Conservation (phyloP, 78 protist species). For the Tieghemostelium lacteum region DNA sequence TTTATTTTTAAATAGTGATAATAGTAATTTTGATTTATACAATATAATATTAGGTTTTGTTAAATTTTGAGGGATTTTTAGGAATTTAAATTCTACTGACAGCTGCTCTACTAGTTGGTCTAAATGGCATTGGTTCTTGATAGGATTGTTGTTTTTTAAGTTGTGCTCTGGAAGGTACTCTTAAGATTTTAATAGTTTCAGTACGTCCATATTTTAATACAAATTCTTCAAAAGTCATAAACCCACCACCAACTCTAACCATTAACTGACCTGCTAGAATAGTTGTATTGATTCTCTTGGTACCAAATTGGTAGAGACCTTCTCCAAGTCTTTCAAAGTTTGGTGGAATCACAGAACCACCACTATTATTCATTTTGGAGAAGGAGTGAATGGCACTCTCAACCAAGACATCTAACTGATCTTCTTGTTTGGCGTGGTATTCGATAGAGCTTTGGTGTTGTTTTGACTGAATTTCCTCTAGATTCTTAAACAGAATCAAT, state of each 20-base stretch:
- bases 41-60: no score
- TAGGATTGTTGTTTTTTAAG: background rate
- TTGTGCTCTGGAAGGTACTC: background rate
- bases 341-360: constrained; percentile 7
- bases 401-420: constrained; percentile 29
- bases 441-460: background rate
- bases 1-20: no score
- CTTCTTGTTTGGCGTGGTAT: constrained; percentile 9
- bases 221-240: constrained; percentile 1
- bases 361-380: background rate
- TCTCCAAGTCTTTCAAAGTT: constrained; percentile 6
- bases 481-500: background rate
- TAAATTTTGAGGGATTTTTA: no score
- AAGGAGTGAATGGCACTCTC: constrained; percentile 23
- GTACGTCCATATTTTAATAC: constrained; percentile 28
- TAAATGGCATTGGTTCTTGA: background rate
- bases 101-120: background rate
- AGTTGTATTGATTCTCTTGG: constrained; percentile 13
- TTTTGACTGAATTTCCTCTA: background rate
- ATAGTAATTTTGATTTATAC: no score
- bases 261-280: constrained; percentile 21
- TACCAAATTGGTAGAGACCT: constrained; percentile 45
- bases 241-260: constrained; percentile 62
- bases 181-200: constrained; percentile 2
- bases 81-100: background rate